These are phyloP conservation scores for Boletus rubroflammeus DNA, from an alignment of 768 basidiomycete species.

Conservation along the genomic window DNA sequence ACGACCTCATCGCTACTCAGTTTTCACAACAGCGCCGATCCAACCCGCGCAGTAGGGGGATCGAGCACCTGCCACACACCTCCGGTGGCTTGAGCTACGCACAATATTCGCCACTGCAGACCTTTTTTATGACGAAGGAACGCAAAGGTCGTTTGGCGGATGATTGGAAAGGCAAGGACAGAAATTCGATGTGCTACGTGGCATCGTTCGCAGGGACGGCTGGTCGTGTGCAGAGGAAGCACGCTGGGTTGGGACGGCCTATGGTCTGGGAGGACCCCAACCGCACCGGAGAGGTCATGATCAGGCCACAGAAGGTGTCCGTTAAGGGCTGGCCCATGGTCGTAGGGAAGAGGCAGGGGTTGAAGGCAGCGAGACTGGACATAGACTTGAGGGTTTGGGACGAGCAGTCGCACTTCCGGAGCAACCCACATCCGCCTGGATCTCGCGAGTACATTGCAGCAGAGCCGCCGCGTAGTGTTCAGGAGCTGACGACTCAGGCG, in stretches of 20 bases:
- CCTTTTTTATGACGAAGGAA: constrained; percentile 45
- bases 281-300: constrained; percentile 27
- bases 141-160: constrained; percentile 60
- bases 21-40: constrained; percentile 24
- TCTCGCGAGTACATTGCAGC: constrained; percentile 44
- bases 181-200: constrained; percentile 12
- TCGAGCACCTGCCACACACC: constrained; percentile 65
- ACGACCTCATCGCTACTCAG: constrained; percentile 21
- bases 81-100: constrained; percentile 62
- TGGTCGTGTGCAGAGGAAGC: constrained; percentile 17
- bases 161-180: constrained; percentile 14
- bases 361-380: constrained; percentile 36
- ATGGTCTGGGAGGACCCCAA: constrained; percentile 31
- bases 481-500: constrained; percentile 18
- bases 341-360: constrained; percentile 42
- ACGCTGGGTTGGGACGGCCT: constrained; percentile 13
- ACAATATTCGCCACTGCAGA: constrained; percentile 50
- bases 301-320: constrained; percentile 26
- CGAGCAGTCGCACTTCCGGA: constrained; percentile 29
- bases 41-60: constrained; percentile 30
- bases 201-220: constrained; percentile 34
- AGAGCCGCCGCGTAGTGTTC: constrained; percentile 20
- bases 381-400: constrained; percentile 31
- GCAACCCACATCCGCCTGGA: constrained; percentile 50
- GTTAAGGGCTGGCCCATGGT: constrained; percentile 41